Evolutionary conservation across 345 rosid genomes (phyloP).

Genomic region (Syzygium grande): DNA sequence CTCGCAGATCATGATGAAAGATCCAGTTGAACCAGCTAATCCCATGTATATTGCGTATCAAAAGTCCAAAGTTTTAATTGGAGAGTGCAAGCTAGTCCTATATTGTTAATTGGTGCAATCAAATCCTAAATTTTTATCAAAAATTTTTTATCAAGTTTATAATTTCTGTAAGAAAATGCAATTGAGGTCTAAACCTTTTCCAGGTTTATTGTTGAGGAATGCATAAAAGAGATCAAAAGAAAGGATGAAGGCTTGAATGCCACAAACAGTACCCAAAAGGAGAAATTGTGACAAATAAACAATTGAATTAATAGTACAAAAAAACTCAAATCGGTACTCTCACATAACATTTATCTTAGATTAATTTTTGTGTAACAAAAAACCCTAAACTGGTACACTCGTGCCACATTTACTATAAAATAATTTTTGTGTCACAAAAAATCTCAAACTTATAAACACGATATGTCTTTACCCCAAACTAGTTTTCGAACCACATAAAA

Average conservation of each 20-base stretch:
- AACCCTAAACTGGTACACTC: accelerated
- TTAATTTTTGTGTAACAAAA: background rate
- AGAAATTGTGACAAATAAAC: background rate
- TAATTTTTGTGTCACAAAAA: background rate
- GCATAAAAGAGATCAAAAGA: background rate
- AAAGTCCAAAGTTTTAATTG: background rate
- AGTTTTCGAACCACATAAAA: background rate
- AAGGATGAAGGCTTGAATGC: background rate
- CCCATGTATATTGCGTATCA: background rate
- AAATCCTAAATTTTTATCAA: background rate
- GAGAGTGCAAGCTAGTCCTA: background rate
- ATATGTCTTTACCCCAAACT: accelerated
- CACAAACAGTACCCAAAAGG: background rate
- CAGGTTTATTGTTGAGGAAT: background rate
- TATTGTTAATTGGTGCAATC: background rate
- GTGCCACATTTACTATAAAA: too few relatives aligned
- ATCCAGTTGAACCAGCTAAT: background rate
- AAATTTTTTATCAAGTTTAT: background rate
- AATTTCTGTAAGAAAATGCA: background rate
- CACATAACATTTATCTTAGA: background rate
- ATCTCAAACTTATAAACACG: accelerated
- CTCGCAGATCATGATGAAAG: background rate
- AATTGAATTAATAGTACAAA: background rate
- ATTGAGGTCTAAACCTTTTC: background rate
- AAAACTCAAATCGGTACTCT: accelerated